Evolutionary conservation across 1,284 basidiomycete genomes (phyloP), one percentile per base, ranked within the genome.

Genomic region (Ceratobasidium theobromae): DNA sequence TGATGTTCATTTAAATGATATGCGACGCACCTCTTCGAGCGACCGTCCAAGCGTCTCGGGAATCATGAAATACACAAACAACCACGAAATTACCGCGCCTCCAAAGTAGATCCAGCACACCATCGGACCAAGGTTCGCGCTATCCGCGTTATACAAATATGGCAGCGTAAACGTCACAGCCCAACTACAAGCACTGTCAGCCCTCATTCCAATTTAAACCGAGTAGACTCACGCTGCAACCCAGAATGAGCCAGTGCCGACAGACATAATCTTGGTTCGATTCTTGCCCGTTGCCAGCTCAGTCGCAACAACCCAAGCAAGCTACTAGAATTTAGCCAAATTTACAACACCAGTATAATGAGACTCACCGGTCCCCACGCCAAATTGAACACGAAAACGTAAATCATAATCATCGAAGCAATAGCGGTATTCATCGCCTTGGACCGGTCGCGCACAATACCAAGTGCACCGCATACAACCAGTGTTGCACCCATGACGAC

Each of bases 161-260:
- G 76, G 76, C 8, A 77, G 68, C 21, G 76, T 77, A 68, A 78
- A 77, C 3, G 78, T 78, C 46, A 78, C 77, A 18, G 72, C 76
- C 75, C 76, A 79, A 1, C 57, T 60, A n/a, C 12, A 25, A 23
- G 38, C 14, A 21, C 33, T 6, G 16, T 4, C 38, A 51, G n/a
- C 16, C 49, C 6, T 45, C 8, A 21, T 45, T 45, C 9, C 9
- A 25, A 4, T 1, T 5, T 49, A 40, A 18, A 35, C 11, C 6
- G 12, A 33, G 40, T 25, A 23, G 16, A 60, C 57, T 48, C 18
- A 60, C 57, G 79, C 78, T 46, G 72, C 70, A 28, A 79, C 70
- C 78, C 78, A 80, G 77, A 80, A 80, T 40, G 72, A 72, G 6
- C 77, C 77, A 9, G 78, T 79, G 43, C 76, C 77, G 62, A 79